phyloP scores from a whole-genome alignment of 495 filamentous ascomycete genomes.

The Aspergillus ostianus region DNA sequence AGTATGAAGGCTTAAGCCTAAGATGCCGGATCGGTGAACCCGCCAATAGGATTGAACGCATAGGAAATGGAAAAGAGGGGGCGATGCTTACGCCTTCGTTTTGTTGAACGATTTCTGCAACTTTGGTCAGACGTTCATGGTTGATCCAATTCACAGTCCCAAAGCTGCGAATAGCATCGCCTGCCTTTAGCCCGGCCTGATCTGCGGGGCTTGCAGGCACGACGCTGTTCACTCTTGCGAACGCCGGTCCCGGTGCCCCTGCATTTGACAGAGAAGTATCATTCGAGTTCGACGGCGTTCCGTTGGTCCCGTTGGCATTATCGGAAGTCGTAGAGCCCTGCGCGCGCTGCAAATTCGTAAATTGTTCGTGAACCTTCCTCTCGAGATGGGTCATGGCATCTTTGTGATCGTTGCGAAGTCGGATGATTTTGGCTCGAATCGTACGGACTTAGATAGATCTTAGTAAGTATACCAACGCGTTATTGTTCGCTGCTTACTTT shows the following conservation, averaged over 20 bases:
- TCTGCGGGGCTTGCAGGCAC: slow-evolving; percentile 77
- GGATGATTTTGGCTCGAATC: slow-evolving; percentile 84
- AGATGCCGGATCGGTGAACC: background rate
- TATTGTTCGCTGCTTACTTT: slow-evolving; percentile 59
- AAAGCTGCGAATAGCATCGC: slow-evolving; percentile 83
- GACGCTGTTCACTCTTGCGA: slow-evolving; percentile 89
- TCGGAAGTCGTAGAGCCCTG: slow-evolving; percentile 24
- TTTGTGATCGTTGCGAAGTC: slow-evolving; percentile 90
- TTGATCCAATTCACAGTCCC: slow-evolving; percentile 78
- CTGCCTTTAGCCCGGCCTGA: slow-evolving; percentile 74
- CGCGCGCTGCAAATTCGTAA: slow-evolving; percentile 39
- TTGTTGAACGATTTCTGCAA: slow-evolving; percentile 78
- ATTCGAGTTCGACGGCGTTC: slow-evolving; percentile 18
- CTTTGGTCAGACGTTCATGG: slow-evolving; percentile 78
- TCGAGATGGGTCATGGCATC: slow-evolving; percentile 80
- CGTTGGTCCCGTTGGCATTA: slow-evolving; percentile 28
- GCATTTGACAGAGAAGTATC: slow-evolving; percentile 22
- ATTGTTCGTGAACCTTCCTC: slow-evolving; percentile 74
- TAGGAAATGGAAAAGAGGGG: background rate
- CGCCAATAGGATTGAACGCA: background rate
- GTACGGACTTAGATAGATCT: slow-evolving; percentile 65
- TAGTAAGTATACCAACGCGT: slow-evolving; percentile 11
- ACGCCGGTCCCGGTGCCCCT: slow-evolving; percentile 61
- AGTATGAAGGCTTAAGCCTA: slow-evolving; percentile 3
- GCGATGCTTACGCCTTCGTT: slow-evolving; percentile 78